Evolutionary conservation across 2,329 filamentous ascomycete genomes (phyloP), one percentile per base, ranked within the genome.

Genomic region (Mariannaea sp.): DNA sequence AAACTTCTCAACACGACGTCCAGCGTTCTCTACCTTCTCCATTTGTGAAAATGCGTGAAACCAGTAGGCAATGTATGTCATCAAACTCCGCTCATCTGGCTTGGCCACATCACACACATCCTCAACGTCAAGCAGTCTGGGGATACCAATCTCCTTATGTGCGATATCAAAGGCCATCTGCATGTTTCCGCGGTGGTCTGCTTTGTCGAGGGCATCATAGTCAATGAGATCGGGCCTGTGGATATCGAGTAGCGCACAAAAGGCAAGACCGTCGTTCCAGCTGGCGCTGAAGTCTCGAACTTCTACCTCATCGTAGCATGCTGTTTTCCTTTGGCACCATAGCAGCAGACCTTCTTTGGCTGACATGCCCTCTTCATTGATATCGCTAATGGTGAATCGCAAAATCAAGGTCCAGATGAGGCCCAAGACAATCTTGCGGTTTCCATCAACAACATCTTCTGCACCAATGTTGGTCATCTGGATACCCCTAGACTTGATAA

Each of bases 51-150:
- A 99, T 65, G 94, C 94, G 70, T 99, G 94, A 81, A 99, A 99
- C 94, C 94, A 99, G 78, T 99, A 99, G 60, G 94, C 94, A 66
- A 99, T 99, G 73, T 99, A 99, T 1, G 94, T 99, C 94, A 99
- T 99, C 70, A 99, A 81, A 71, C 90, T 95, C 65, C 91, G 87
- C 74, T 99, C 94, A 71, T 99, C 94, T 19, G 94, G 94, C 75
- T 94, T 95, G 19, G 92, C 83, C 22, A 99, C 93, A 70, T 99
- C 94, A 71, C 91, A 96, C 16, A 99, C 94, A 77, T 99, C 94
- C 74, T 99, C 94, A 12, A 97, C 94, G 71, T 99, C 94, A 54
- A 99, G 82, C 70, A 99, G 80, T 67, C 93, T 90, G 13, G 94
- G 94, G 55, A 99, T 99, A 43, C 94, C 94, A 67, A 99, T 97